A percentile compares a stretch with the other conserved stretches of the same genome.
These are phyloP conservation scores for Phycomyces nitens DNA, from an alignment of 192 early-diverging fungal genomes.

Conservation along the genomic window DNA sequence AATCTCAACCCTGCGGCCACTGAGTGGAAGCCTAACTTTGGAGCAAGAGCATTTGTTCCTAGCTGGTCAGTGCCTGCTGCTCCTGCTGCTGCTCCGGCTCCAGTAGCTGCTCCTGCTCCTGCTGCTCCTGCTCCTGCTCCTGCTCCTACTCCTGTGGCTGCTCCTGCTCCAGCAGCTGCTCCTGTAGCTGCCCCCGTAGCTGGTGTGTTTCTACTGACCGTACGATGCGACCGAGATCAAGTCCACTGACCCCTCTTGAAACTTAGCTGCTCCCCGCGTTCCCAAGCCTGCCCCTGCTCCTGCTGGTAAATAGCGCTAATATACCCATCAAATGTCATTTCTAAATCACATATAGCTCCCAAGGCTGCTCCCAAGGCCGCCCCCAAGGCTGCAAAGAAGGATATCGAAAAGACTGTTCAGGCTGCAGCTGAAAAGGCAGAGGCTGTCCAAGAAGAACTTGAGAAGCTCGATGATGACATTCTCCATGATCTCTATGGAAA, in stretches of 20 bases:
- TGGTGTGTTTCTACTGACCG: background rate
- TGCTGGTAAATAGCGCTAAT: background rate
- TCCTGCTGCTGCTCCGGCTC: conserved; percentile 35
- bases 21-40: conserved; percentile 65
- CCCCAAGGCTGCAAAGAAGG: conserved; percentile 23
- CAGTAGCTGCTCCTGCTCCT: conserved; percentile 11
- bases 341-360: conserved; percentile 7
- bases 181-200: conserved; percentile 4
- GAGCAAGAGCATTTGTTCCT: conserved; percentile 73
- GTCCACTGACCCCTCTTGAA: background rate
- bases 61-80: conserved; percentile 41
- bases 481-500: conserved; percentile 76
- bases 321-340: background rate
- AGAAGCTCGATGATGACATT: conserved; percentile 52
- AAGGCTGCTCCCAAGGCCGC: conserved; percentile 29
- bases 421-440: conserved; percentile 29
- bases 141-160: conserved; percentile 14
- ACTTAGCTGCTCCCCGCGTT: conserved; percentile 23
- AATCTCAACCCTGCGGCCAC: conserved; percentile 61
- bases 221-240: background rate
- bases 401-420: conserved; percentile 26
- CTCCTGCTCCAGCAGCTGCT: conserved; percentile 12
- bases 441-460: conserved; percentile 49
- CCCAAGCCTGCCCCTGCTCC: conserved; percentile 15
- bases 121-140: conserved; percentile 27